Evolutionary conservation across 352 stramenopile genomes (phyloP).

Genomic region (Pythium aquatile): DNA sequence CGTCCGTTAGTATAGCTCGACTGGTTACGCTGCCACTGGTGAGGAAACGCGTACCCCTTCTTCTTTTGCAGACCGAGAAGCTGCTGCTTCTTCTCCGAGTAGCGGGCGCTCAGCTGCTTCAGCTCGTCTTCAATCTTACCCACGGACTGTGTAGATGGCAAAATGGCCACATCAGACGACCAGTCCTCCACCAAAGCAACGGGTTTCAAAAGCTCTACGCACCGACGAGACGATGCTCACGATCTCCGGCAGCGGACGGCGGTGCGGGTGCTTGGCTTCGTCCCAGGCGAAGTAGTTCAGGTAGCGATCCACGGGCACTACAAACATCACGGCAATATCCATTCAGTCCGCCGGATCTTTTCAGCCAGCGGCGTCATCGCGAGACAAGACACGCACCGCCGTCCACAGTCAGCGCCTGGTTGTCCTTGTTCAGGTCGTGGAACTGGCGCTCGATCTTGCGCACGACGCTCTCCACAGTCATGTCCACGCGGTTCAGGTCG

Average conservation of each 20-base stretch:
- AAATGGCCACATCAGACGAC: constrained; percentile 7
- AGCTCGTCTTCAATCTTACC: constrained; percentile 97
- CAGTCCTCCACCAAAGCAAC: neutral
- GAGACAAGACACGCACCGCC: constrained; percentile 65
- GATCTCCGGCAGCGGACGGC: constrained; percentile 95
- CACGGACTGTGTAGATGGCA: constrained; percentile 52
- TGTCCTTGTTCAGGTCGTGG: constrained; percentile 90
- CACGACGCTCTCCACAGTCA: constrained; percentile 93
- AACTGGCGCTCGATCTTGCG: constrained; percentile 97
- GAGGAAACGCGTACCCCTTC: constrained; percentile 59
- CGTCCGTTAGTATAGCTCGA: neutral
- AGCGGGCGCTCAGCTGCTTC: constrained; percentile 92
- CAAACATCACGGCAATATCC: too few species aligned
- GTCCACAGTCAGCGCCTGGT: constrained; percentile 83
- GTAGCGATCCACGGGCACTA: constrained; percentile 92
- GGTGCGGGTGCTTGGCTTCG: constrained; percentile 96
- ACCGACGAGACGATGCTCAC: constrained; percentile 94
- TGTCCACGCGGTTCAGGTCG: constrained; percentile 95
- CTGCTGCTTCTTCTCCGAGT: constrained; percentile 93
- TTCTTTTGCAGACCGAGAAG: constrained; percentile 91
- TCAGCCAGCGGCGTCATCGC: too few species aligned
- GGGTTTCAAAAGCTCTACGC: neutral
- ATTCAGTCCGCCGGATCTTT: too few species aligned
- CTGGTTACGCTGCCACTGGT: neutral
- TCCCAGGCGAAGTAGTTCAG: constrained; percentile 98